Evolutionary conservation across 352 stramenopile species (phyloP).

Genomic region (Phytophthora chlamydospora): DNA sequence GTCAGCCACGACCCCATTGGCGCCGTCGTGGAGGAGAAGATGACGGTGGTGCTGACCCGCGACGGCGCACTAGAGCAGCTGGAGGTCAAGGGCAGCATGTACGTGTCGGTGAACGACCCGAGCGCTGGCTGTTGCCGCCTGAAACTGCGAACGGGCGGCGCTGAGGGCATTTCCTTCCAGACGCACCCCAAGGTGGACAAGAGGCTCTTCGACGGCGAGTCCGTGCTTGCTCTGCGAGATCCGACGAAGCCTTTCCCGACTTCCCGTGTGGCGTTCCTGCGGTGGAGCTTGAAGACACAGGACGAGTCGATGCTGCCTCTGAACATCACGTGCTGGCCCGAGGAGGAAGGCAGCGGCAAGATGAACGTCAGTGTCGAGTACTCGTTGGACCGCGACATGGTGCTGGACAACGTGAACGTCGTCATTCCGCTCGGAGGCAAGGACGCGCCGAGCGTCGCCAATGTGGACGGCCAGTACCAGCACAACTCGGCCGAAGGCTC

Average conservation of each 20-base stretch:
- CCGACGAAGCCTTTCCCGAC: constrained; percentile 83
- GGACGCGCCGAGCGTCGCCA: constrained; percentile 74
- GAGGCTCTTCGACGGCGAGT: constrained; percentile 84
- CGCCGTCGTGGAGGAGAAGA: constrained; percentile 87
- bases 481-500: constrained; percentile 76
- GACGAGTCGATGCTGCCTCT: constrained; percentile 86
- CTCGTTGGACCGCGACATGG: constrained; percentile 87
- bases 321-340: constrained; percentile 90
- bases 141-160: constrained; percentile 69
- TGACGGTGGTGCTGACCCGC: constrained; percentile 83
- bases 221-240: constrained; percentile 81
- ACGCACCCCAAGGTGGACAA: constrained; percentile 91
- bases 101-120: constrained; percentile 83
- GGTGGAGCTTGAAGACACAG: constrained; percentile 89
- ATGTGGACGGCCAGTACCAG: constrained; percentile 87
- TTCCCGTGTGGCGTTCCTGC: constrained; percentile 79
- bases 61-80: constrained; percentile 85
- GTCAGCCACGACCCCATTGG: constrained; percentile 86
- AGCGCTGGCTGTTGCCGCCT: constrained; percentile 71
- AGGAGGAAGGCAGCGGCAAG: constrained; percentile 86
- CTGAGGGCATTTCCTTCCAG: constrained; percentile 83
- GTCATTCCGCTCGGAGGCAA: constrained; percentile 75
- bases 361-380: constrained; percentile 91
- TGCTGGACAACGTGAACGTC: constrained; percentile 90
- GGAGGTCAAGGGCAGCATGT: constrained; percentile 89